Conservation (phyloP, 768 basidiomycete species). For the Lactifluus rugatus region DNA sequence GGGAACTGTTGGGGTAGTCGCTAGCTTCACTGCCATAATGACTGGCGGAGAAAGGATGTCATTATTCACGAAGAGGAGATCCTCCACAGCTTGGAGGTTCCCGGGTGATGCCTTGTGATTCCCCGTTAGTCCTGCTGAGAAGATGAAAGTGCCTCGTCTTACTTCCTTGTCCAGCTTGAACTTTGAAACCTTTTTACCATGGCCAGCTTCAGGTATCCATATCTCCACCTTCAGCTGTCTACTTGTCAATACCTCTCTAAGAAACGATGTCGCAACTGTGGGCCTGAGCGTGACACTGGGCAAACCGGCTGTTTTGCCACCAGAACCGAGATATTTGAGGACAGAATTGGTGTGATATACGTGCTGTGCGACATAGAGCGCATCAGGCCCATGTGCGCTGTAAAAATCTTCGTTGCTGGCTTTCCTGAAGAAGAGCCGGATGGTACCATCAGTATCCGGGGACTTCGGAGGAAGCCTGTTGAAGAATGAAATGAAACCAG, state of each 20-base stretch:
- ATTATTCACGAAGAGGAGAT: conserved; percentile 62
- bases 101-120: conserved; percentile 58
- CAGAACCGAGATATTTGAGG: conserved; percentile 78
- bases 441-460: conserved; percentile 59
- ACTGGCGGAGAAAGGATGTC: conserved; percentile 81
- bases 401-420: conserved; percentile 54
- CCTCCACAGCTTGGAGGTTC: conserved; percentile 47
- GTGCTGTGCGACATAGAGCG: conserved; percentile 74
- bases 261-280: conserved; percentile 67
- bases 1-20: conserved; percentile 37
- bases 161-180: conserved; percentile 81
- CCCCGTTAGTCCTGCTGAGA: neutral
- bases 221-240: conserved; percentile 92
- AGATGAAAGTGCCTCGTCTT: conserved; percentile 17
- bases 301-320: conserved; percentile 48
- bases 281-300: conserved; percentile 71
- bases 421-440: conserved; percentile 77
- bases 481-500: conserved; percentile 68
- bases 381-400: conserved; percentile 83
- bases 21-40: conserved; percentile 79
- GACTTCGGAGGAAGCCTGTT: conserved; percentile 51
- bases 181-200: conserved; percentile 63
- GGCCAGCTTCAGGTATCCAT: conserved; percentile 64
- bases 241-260: conserved; percentile 82
- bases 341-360: conserved; percentile 85